Evolutionary conservation across 179 eudicot genomes (phyloP), one percentile per base, ranked within the genome.

Genomic region (Corrigiola litoralis): DNA sequence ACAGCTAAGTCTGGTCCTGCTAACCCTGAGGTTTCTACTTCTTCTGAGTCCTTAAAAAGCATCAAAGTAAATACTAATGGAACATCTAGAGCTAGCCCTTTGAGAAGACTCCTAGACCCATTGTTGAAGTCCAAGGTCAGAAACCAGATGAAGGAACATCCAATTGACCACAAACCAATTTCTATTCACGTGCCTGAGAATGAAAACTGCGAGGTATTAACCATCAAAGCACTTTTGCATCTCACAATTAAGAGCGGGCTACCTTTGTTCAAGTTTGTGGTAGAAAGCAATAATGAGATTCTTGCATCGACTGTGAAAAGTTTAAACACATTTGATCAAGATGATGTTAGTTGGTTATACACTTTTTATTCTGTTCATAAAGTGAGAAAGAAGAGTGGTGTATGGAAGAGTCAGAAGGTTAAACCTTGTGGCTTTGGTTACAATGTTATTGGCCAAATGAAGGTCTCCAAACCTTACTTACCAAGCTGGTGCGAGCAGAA

Each of bases 201-300:
- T 55, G 77, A 61, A 61, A 80, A 66, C 23, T 36, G 29, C 33
- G 79, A 54, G 45, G 58, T 63, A 31, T 57, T 81, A 13, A 63
- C 72, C 4, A 53, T 72, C 23, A 83, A 78, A 74, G 97, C 97
- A 61, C 79, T 84, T 80, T 57, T 91, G 73, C 81, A 91, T 65
- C 79, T 83, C 32, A 79, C 85, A 58, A 49, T 76, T 24, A 86
- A 82, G 73, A 81, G 83, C 70, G 91, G 87, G 38, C 69, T 86
- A 58, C 96, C 94, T 63, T 77, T 83, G 64, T 91, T 86, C 75
- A 86, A 83, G 68, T 82, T 91, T 34, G 82, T 77, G 46, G 95
- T 84, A 25, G 85, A 92, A 56, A 68, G 79, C 60, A 82, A 75
- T 7, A 71, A 69, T 45, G 95, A 85, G 59, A 82, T 92, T 68